Base-by-base conservation (phyloP, 1,139 yeast genomes). In the Yamadazyma mexicana region DNA sequence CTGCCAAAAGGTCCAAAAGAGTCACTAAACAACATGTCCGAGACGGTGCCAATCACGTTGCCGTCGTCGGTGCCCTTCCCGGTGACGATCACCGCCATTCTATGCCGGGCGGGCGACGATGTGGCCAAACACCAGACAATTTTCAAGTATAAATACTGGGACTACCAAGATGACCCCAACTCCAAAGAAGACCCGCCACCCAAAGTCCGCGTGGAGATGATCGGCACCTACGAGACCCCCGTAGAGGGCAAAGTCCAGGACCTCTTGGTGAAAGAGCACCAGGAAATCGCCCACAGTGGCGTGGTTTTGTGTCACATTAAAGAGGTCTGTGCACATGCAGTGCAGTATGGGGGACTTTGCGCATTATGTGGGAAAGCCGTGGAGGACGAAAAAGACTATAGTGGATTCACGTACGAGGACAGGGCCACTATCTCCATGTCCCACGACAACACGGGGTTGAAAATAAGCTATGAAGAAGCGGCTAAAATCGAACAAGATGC, bases 291-390 rank as follows among this genome's bases (percentile, higher is more conserved):
- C 17, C 77, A 77, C 45, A 51, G 72, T 17, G 75, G 73, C 5
- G 66, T 71, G 5, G 67, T 64, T 4, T 64, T 89, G 20, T 75
- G 82, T 30, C 64, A 72, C 34, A 73, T 92, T 12, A 61, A 69
- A 34, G 97, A 94, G 56, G 91, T 95, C 0, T 92, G 99, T 56
- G 75, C 88, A 9, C 99, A 92, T 59, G 81, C 94, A 1, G 92
- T 94, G n/a, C 97, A 92, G 52, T 92, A 85, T 56, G 96, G 95
- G 14, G 98, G 98, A 0, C 69, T 92, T 34, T 92, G 99, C 67
- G 98, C 97, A 0, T 66, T 89, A 25, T 92, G 99, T 61, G 98
- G 98, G 6, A 79, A 79, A 44, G 75, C 87, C 2, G 76, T 91
- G n/a, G 91, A 82, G 42, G 94, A 83, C 49, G 89, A 81, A 50